Evolutionary conservation across 345 rosid genomes (phyloP).

Genomic region (Sisymbrium irio): DNA sequence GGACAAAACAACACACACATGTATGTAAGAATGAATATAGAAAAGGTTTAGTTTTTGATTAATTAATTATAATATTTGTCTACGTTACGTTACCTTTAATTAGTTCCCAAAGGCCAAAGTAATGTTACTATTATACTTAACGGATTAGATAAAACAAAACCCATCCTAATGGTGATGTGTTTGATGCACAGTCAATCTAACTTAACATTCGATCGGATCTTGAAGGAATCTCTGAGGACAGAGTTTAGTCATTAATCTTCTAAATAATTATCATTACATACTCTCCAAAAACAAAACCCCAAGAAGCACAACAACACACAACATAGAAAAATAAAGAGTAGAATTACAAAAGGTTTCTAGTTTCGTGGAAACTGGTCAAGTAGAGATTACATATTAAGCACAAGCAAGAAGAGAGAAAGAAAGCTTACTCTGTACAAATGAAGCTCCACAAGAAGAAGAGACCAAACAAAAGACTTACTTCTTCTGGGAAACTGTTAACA

Average conservation of each 20-base stretch:
- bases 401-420: slow-evolving; percentile 5
- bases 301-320: slow-evolving; percentile 1
- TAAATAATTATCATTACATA: neutral
- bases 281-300: neutral
- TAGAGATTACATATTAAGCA: slow-evolving; percentile 11
- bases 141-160: no score
- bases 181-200: no score
- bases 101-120: no score
- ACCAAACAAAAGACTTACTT: slow-evolving; percentile 24
- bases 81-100: neutral
- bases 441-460: slow-evolving; percentile 36
- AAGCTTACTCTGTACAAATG: slow-evolving; percentile 29
- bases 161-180: neutral
- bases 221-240: neutral
- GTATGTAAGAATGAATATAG: no score
- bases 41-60: neutral
- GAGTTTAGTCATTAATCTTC: no score
- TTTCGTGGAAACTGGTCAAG: slow-evolving; percentile 13
- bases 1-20: no score
- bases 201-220: no score
- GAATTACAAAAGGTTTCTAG: neutral
- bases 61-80: no score
- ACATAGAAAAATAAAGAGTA: neutral
- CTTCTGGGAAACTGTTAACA: slow-evolving; percentile 27
- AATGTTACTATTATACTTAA: neutral